Conservation (phyloP, 140 eudicot species). For the Erigeron philadelphicus region DNA sequence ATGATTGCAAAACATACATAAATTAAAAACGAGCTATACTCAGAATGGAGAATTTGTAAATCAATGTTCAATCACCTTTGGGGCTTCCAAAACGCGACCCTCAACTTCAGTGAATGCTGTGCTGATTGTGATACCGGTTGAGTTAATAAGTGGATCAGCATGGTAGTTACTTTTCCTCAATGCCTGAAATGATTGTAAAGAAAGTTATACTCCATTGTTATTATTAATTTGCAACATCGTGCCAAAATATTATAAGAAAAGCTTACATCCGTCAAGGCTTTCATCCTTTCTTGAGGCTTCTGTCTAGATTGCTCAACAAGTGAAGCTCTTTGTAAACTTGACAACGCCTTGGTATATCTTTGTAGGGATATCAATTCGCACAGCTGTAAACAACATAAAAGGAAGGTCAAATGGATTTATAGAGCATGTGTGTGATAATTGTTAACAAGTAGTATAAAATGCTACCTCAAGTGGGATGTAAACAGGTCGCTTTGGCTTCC, state of each 20-base stretch:
- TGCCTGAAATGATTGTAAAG: conserved; percentile 34
- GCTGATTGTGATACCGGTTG: conserved; percentile 59
- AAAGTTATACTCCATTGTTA: not conserved
- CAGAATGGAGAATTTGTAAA: not conserved
- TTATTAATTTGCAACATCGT: not conserved
- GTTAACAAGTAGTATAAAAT: conserved; percentile 2
- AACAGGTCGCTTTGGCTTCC: conserved; percentile 58
- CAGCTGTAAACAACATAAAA: conserved; percentile 37
- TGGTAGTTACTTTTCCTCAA: conserved; percentile 39
- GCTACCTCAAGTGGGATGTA: conserved; percentile 69
- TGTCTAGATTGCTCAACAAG: conserved; percentile 77
- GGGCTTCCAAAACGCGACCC: conserved; percentile 63
- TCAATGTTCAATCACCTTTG: conserved; percentile 42
- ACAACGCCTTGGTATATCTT: conserved; percentile 64
- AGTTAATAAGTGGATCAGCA: conserved; percentile 54
- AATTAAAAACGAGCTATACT: not conserved
- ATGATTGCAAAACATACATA: not conserved
- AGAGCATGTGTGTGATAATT: not conserved
- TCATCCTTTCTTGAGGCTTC: conserved; percentile 70
- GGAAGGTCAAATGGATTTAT: not conserved
- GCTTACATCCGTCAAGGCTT: conserved; percentile 48
- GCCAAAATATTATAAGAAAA: not conserved
- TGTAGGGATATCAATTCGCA: conserved; percentile 60
- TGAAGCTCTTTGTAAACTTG: conserved; percentile 53
- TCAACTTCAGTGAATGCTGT: conserved; percentile 47